phyloP scores from a whole-genome alignment of 345 rosid species.

The Luvunga scandens region DNA sequence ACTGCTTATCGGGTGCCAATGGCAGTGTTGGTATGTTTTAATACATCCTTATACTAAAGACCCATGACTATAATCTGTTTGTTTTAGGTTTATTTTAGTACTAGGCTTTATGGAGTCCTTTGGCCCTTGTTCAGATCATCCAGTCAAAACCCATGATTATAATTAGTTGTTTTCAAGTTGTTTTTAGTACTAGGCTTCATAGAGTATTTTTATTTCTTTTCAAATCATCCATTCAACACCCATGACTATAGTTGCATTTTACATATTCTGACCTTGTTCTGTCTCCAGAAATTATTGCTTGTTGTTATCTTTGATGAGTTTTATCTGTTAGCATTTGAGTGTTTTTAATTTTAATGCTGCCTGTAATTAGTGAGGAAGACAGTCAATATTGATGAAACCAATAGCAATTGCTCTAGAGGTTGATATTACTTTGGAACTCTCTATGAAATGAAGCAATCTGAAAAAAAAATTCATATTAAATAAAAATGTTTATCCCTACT shows the following conservation, averaged over 20 bases:
- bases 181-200: too few relatives aligned
- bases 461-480: background rate
- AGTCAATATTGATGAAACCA: background rate
- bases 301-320: background rate
- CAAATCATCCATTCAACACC: too few relatives aligned
- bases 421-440: background rate
- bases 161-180: too few relatives aligned
- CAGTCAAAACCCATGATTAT: too few relatives aligned
- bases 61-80: too few relatives aligned
- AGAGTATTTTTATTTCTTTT: too few relatives aligned
- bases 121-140: too few relatives aligned
- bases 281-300: background rate
- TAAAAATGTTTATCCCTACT: background rate
- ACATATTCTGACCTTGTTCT: background rate
- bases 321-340: background rate
- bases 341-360: background rate
- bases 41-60: background rate
- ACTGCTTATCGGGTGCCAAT: constrained; percentile 91
- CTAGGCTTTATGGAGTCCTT: too few relatives aligned
- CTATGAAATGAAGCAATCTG: background rate
- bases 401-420: background rate
- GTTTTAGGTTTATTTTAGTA: too few relatives aligned
- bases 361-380: background rate
- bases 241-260: background rate
- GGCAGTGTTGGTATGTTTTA: constrained; percentile 78